These are phyloP conservation scores for Metarhizium sp. DNA, from an alignment of 2,329 filamentous ascomycete species.

Conservation along the genomic window DNA sequence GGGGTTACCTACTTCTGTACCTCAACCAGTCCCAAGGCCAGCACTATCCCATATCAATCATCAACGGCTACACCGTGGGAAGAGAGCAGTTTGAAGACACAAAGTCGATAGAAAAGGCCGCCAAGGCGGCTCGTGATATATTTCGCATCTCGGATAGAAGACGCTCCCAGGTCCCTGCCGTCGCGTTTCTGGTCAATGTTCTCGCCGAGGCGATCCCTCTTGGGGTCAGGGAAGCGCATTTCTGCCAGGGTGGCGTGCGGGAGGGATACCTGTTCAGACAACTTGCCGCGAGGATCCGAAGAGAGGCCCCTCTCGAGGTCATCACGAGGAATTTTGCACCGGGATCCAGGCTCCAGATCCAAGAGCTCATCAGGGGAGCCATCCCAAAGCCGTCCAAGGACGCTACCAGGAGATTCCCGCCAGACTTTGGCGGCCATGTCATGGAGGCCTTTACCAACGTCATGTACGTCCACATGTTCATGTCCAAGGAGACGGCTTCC, in stretches of 20 bases:
- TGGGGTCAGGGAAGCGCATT: slow-evolving; percentile 50
- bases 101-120: slow-evolving; percentile 19
- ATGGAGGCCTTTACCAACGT: slow-evolving; percentile 49
- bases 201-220: slow-evolving; percentile 49
- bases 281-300: slow-evolving; percentile 36
- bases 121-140: slow-evolving; percentile 24
- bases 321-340: slow-evolving; percentile 46
- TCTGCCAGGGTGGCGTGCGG: slow-evolving; percentile 62
- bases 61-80: slow-evolving; percentile 55
- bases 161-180: slow-evolving; percentile 57
- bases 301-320: slow-evolving; percentile 47
- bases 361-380: slow-evolving; percentile 34
- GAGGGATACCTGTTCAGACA: slow-evolving; percentile 55
- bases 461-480: slow-evolving; percentile 41
- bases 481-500: slow-evolving; percentile 44
- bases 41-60: slow-evolving; percentile 62
- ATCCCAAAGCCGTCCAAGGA: slow-evolving; percentile 28
- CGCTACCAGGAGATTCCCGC: slow-evolving; percentile 21
- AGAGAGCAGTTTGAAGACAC: slow-evolving; percentile 43
- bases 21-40: slow-evolving; percentile 48
- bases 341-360: slow-evolving; percentile 35
- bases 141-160: slow-evolving; percentile 59
- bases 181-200: slow-evolving; percentile 57
- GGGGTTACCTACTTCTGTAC: slow-evolving; percentile 54
- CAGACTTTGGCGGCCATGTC: slow-evolving; percentile 33